Base-by-base conservation (phyloP, 2,329 filamentous ascomycete species). In the Xylaria hypoxylon region DNA sequence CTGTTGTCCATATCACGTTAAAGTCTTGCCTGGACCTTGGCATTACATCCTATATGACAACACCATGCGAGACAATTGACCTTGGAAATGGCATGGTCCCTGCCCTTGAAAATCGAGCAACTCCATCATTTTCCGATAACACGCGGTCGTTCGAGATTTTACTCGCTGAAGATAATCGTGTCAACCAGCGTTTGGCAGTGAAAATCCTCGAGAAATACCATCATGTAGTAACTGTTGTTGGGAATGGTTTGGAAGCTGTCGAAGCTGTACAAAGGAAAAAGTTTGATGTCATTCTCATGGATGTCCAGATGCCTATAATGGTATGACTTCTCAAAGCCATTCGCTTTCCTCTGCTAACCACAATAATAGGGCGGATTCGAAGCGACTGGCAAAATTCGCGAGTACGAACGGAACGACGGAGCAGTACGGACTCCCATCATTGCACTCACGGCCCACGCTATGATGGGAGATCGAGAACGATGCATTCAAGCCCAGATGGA, bases 261-360 rank as follows among this genome's bases (percentile, higher is more conserved):
- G 92, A 97, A 76, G 90, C 92, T n/a, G 90, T 97, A 73, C 94
- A 96, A 84, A 89, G 90, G 77, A 95, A 92, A 81, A 91, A 93
- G 77, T 99, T 96, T 78, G 96, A 99, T 79, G 93, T 97, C 68
- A 96, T 99, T 70, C 86, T 99, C 55, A 99, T 99, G 96, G 96
- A 99, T 77, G 96, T 99, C 19, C 96, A 98, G 79, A 99, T 99
- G 96, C 96, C 96, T n/a, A 92, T 98, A 75, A 98, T 98, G 94
- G 90, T 92, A 81, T 83, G 88, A 67, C 40, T 58, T n/a, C 15
- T 51, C 1, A 3, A 26, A 2, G 15, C 53, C 24, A n/a, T 8
- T 22, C 13, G n/a, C 2, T 47, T 44, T 55, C 3, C 31, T 15
- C 52, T 55, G 65, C 58, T 70, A 70, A 74, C 50, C 31, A 52